Base-by-base conservation (phyloP, 768 basidiomycete genomes). In the Exsudoporus frostii region DNA sequence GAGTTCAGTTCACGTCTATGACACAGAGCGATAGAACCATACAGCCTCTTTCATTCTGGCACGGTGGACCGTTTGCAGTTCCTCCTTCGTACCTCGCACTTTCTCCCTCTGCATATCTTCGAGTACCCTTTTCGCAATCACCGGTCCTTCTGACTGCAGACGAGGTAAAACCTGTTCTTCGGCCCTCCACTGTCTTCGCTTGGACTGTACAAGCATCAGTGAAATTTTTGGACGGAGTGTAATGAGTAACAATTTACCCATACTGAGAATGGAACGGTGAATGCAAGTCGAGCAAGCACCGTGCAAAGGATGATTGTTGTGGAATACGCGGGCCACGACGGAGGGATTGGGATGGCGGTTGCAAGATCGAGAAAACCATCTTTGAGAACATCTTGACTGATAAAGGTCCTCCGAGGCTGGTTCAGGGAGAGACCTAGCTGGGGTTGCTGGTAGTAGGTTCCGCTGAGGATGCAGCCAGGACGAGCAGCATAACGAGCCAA, bases 301-400 rank as follows among this genome's bases (percentile, higher is more conserved):
- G 90, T 85, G 50, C 83, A 75, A 4, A 90, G 63, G 47, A 92
- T 84, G 53, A 92, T 90, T 2, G 88, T 84, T 2, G 83, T 79
- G 7, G 90, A 80, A 69, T 92, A 92, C 0, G 83, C 70, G 0
- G 90, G 89, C 57, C 83, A 74, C 10, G 77, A 79, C 1, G 83
- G 74, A 22, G 90, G 88, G 58, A 82, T 74, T 2, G 90, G 90
- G n/a, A 91, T 72, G 4, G 86, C 88, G 34, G 82, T 64, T 22
- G 90, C 85, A 45, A 91, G 72, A 75, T 92, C 90, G 14, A 91
- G 75, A 63, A 91, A 90, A 10, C 81, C 84, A 62, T 90, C 76
- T 33, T 79, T 76, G 50, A 85, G 66, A 39, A 65, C 42, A 45
- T 67, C 66, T 42, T 71, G 39, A 50, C 55, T 60, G 49, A 48